Base-by-base conservation (phyloP, 495 filamentous ascomycete genomes). In the Penicillium diatomitis region DNA sequence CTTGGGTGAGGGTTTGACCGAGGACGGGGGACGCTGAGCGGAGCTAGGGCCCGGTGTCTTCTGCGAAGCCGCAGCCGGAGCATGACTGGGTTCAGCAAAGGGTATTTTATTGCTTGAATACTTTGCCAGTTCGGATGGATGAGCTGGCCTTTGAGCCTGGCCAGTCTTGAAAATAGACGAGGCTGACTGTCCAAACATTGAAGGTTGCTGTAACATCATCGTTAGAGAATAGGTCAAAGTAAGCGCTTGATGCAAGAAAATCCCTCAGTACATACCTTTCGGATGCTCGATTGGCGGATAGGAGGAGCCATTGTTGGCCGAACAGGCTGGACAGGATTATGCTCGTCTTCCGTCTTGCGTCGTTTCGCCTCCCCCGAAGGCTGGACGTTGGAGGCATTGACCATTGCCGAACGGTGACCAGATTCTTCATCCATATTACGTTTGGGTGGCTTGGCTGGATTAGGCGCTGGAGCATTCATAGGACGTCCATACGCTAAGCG, bases 91-190 rank as follows among this genome's bases (percentile, higher is more conserved):
- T 32, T 87, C 77, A 9, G 87, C 89, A 61, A 97, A 96, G 7
- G 86, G 83, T 49, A 97, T 96, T 41, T 87, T 84, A n/a, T 81
- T 85, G 63, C 84, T 95, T 6, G 87, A 82, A 47, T 88, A 79
- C 59, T 91, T 88, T 39, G 82, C 76, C 78, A 89, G 87, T 54
- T 91, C 87, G 47, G 85, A 70, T 0, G 84, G 81, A 45, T 87
- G 81, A 10, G 67, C 72, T 5, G 80, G 69, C 58, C 87, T 84
- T 45, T 73, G 66, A 29, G 81, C 73, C 56, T 64, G 70, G 33
- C 50, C 58, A 32, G 56, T 62, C 50, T 72, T 70, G 50, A 70
- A 64, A 40, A 67, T 62, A 4, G 67, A 65, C 44, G 67, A 62
- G 27, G 62, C 65, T 10, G 63, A 59, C 44, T 78, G 78, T 31